Conservation (phyloP, 768 basidiomycete species). For the Naganishia onofrii region DNA sequence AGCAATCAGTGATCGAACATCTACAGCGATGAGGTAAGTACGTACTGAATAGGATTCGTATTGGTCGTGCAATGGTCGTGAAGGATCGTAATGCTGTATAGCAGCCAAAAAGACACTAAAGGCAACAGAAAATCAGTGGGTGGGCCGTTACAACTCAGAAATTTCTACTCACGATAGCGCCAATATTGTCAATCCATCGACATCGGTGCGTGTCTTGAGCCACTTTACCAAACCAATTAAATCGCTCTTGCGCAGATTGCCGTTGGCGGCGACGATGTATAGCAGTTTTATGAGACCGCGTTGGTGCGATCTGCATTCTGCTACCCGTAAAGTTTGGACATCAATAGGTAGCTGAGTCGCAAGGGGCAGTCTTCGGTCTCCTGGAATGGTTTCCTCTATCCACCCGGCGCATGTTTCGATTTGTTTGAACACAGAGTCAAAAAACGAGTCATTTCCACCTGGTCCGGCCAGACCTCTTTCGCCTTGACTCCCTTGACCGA, state of each 20-base stretch:
- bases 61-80: conserved; percentile 14
- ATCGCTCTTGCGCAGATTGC: conserved; percentile 10
- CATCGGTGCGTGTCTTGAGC: conserved; percentile 20
- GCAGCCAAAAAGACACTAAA: conserved; percentile 26
- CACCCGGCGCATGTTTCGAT: not conserved
- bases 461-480: not conserved
- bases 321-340: conserved; percentile 18
- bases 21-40: not conserved
- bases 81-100: conserved; percentile 22
- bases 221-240: conserved; percentile 29
- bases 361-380: conserved; percentile 16
- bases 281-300: conserved; percentile 17
- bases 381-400: conserved; percentile 26
- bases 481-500: not conserved
- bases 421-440: conserved; percentile 21
- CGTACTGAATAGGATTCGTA: conserved; percentile 15
- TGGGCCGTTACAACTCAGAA: not conserved
- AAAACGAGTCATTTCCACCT: conserved; percentile 5
- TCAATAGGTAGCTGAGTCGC: conserved; percentile 2
- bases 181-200: conserved; percentile 29
- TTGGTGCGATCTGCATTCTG: conserved; percentile 15
- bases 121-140: not conserved
- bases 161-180: conserved; percentile 23
- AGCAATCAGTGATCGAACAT: not conserved
- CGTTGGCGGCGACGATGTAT: conserved; percentile 22